Percentiles rank a stretch among this genome's conserved stretches.
Conservation (phyloP, 2,329 filamentous ascomycete genomes). For the Nakataea oryzae region DNA sequence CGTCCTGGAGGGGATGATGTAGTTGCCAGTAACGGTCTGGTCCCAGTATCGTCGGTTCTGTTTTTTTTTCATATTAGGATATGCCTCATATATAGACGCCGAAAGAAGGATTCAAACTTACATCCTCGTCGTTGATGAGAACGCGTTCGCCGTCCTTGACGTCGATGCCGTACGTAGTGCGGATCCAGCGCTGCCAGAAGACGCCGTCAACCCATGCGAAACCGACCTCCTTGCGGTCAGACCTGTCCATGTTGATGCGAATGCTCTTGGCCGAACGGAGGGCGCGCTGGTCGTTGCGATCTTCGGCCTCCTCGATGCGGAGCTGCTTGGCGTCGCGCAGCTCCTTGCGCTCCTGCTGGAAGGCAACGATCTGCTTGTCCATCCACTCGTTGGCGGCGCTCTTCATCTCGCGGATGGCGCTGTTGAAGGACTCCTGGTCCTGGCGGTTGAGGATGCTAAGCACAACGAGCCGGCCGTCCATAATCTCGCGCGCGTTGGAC, state of each 20-base stretch:
- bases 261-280: constrained; percentile 82
- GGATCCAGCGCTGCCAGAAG: constrained; percentile 96
- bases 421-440: constrained; percentile 66
- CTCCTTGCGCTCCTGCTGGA: constrained; percentile 88
- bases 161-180: constrained; percentile 88
- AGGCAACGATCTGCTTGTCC: constrained; percentile 85
- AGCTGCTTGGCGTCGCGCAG: constrained; percentile 89
- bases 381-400: constrained; percentile 95
- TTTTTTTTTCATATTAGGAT: not conserved
- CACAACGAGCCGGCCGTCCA: constrained; percentile 92
- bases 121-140: constrained; percentile 94
- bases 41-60: constrained; percentile 96
- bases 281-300: constrained; percentile 81
- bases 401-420: constrained; percentile 82
- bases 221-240: constrained; percentile 76
- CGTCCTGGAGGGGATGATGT: constrained; percentile 80
- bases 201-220: constrained; percentile 97
- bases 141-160: constrained; percentile 82
- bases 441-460: constrained; percentile 78
- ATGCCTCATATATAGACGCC: not conserved
- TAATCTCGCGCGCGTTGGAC: constrained; percentile 85
- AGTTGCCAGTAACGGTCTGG: constrained; percentile 74
- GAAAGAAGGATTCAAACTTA: constrained; percentile 37
- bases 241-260: constrained; percentile 80
- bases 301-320: constrained; percentile 91